Percentiles rank a stretch among this genome's conserved stretches.
Evolutionary conservation across 345 rosid species (phyloP).

Genomic region (Eucalyptus virginea): DNA sequence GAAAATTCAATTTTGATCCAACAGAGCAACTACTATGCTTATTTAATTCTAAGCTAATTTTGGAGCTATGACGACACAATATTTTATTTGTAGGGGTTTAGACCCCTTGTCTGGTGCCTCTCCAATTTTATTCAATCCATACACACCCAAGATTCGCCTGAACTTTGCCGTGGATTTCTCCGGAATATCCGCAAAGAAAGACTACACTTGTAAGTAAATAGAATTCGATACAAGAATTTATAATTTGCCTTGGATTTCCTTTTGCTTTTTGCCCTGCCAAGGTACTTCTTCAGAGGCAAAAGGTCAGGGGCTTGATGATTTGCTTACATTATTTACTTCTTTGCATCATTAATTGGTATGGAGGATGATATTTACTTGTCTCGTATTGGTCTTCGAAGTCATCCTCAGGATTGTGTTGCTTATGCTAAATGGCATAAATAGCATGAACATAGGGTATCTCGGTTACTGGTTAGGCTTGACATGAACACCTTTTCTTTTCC

Average conservation of each 20-base stretch:
- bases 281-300: background rate
- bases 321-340: background rate
- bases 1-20: background rate
- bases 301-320: background rate
- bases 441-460: background rate
- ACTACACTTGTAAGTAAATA: background rate
- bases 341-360: background rate
- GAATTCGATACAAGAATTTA: background rate
- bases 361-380: background rate
- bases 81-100: background rate
- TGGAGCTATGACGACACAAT: background rate
- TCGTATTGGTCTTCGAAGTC: background rate
- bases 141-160: background rate
- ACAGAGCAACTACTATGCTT: background rate
- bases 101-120: background rate
- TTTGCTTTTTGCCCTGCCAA: background rate
- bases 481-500: background rate
- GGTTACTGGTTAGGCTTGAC: rapidly evolving
- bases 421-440: background rate
- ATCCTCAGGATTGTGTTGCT: background rate
- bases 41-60: background rate
- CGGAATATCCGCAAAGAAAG: background rate
- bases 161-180: background rate
- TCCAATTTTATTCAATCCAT: background rate
- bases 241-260: background rate